A percentile compares a stretch with the other conserved stretches of the same genome.
phyloP scores from a whole-genome alignment of 2,329 filamentous ascomycete species.

The Trichoderma koningiopsis region DNA sequence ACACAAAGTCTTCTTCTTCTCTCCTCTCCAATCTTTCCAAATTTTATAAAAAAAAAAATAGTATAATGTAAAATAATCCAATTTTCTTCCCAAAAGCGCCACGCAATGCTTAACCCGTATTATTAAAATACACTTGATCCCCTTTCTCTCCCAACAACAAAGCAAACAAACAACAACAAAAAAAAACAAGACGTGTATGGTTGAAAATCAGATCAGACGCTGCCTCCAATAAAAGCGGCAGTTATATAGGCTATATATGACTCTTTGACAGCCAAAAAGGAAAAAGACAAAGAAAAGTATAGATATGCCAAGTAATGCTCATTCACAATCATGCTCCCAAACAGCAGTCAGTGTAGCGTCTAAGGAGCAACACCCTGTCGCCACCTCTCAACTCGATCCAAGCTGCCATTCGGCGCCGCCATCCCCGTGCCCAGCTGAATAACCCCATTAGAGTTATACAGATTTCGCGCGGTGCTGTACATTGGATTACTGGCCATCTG shows the following conservation, averaged over 20 bases:
- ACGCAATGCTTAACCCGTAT: constrained; percentile 23
- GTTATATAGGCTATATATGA: not conserved
- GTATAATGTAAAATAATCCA: not conserved
- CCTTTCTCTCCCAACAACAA: not conserved
- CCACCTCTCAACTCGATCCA: constrained; percentile 48
- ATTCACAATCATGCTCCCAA: not conserved
- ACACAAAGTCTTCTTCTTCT: not conserved
- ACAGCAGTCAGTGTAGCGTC: not conserved
- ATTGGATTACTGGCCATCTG: not conserved
- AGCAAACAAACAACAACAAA: not conserved
- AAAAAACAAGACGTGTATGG: not conserved
- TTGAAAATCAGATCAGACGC: not conserved
- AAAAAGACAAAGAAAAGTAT: not conserved
- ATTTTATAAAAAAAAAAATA: not conserved
- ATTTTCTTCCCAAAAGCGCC: constrained; percentile 12
- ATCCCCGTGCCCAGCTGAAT: constrained; percentile 33
- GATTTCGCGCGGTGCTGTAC: constrained; percentile 25
- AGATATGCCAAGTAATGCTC: not conserved
- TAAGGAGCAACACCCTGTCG: constrained; percentile 45
- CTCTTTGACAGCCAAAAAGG: not conserved
- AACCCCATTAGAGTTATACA: constrained; percentile 33
- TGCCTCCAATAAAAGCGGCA: not conserved
- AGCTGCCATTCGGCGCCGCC: constrained; percentile 33
- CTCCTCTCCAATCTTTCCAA: not conserved
- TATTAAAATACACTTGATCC: not conserved